Conservation (phyloP, 495 filamentous ascomycete species). For the Achaetomiella virescens region DNA sequence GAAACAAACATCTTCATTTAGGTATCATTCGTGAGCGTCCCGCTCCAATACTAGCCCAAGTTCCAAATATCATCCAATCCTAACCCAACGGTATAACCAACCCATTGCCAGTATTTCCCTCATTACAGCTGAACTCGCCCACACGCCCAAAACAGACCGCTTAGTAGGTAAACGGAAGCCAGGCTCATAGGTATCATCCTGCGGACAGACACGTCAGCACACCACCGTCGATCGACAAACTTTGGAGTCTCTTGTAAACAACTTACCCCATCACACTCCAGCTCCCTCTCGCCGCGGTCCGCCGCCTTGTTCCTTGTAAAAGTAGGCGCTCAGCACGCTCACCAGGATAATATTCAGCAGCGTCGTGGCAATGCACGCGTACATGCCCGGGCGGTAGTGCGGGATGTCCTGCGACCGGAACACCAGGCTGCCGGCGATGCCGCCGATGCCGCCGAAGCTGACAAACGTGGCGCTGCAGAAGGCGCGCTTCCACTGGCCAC, state of each 20-base stretch:
- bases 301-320: conserved; percentile 36
- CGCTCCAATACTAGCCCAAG: no score
- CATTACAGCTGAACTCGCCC: neutral
- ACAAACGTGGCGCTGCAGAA: conserved; percentile 55
- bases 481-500: conserved; percentile 62
- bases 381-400: conserved; percentile 39
- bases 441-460: conserved; percentile 54
- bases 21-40: no score
- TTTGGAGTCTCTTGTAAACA: neutral
- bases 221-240: neutral
- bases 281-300: conserved; percentile 39
- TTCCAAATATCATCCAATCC: no score
- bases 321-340: conserved; percentile 23
- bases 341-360: conserved; percentile 35
- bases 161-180: conserved; percentile 45
- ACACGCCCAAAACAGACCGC: neutral
- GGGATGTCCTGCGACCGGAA: conserved; percentile 40
- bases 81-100: neutral
- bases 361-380: conserved; percentile 38
- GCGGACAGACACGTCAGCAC: conserved; percentile 13
- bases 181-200: conserved; percentile 36
- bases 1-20: no score
- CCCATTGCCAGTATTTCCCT: neutral
- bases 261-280: conserved; percentile 39
- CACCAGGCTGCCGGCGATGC: conserved; percentile 54